These are phyloP conservation scores for Venturia effusa DNA, from an alignment of 2,329 filamentous ascomycete genomes.

Conservation along the genomic window DNA sequence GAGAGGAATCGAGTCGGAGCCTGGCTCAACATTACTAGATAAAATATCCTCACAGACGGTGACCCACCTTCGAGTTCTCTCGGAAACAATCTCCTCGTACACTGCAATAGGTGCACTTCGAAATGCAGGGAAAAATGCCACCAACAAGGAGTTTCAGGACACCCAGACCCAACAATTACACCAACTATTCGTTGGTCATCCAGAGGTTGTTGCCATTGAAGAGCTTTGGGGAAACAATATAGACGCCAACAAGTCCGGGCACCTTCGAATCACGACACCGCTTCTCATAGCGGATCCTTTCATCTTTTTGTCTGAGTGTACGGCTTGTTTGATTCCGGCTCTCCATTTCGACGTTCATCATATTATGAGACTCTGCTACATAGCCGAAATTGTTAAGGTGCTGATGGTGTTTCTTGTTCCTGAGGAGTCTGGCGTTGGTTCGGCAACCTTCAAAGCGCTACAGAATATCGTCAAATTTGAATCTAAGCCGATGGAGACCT, in stretches of 20 bases:
- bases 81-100: constrained; percentile 81
- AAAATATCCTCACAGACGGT: constrained; percentile 75
- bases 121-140: constrained; percentile 43
- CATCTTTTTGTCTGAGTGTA: constrained; percentile 69
- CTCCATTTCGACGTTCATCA: constrained; percentile 66
- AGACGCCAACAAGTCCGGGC: constrained; percentile 30
- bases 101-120: constrained; percentile 64
- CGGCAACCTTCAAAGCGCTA: background rate
- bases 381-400: constrained; percentile 82
- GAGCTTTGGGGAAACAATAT: constrained; percentile 25
- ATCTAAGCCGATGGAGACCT: background rate
- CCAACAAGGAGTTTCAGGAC: constrained; percentile 57
- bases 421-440: constrained; percentile 1
- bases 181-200: constrained; percentile 57
- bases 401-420: constrained; percentile 41
- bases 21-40: constrained; percentile 65
- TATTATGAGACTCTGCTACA: constrained; percentile 73
- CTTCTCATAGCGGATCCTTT: constrained; percentile 63
- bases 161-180: constrained; percentile 60
- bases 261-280: constrained; percentile 25
- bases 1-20: constrained; percentile 66
- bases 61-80: constrained; percentile 76
- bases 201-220: constrained; percentile 22
- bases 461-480: background rate
- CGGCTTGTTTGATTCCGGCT: constrained; percentile 57